Conservation (phyloP, 2,329 filamentous ascomycete genomes). For the Thyridium curvatum region DNA sequence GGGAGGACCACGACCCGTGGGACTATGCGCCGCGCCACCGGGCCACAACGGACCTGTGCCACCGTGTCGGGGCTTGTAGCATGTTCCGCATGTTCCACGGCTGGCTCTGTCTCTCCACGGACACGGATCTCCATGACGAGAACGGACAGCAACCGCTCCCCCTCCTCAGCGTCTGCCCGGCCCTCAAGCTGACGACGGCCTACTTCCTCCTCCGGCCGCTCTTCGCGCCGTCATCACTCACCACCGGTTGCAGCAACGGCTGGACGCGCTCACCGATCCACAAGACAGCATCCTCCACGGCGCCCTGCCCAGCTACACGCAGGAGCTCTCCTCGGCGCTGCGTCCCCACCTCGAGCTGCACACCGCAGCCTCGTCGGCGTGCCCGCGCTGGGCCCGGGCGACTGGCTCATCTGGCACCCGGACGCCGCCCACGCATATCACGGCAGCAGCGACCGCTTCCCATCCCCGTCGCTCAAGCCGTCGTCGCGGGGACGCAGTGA, state of each 20-base stretch:
- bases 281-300: slow-evolving; percentile 58
- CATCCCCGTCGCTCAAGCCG: too few species aligned
- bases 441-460: too few species aligned
- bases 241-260: slow-evolving; percentile 18
- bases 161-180: slow-evolving; percentile 63
- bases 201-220: slow-evolving; percentile 76
- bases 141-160: slow-evolving; percentile 40
- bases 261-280: slow-evolving; percentile 5
- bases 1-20: slow-evolving; percentile 73
- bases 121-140: background rate
- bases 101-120: slow-evolving; percentile 53
- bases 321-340: slow-evolving; percentile 61
- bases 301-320: slow-evolving; percentile 60
- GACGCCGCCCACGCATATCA: slow-evolving; percentile 55
- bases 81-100: slow-evolving; percentile 78
- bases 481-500: too few species aligned
- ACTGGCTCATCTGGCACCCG: slow-evolving; percentile 73
- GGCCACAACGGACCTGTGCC: slow-evolving; percentile 63
- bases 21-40: slow-evolving; percentile 59
- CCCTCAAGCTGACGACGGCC: slow-evolving; percentile 65
- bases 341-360: slow-evolving; percentile 68
- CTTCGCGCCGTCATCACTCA: slow-evolving; percentile 37
- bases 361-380: slow-evolving; percentile 62
- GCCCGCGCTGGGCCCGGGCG: slow-evolving; percentile 62
- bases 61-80: slow-evolving; percentile 64